Percentiles rank a stretch among this genome's conserved stretches.
These are phyloP conservation scores for Naumovozyma dairenensis DNA, from an alignment of 805 yeast species.

Conservation along the genomic window DNA sequence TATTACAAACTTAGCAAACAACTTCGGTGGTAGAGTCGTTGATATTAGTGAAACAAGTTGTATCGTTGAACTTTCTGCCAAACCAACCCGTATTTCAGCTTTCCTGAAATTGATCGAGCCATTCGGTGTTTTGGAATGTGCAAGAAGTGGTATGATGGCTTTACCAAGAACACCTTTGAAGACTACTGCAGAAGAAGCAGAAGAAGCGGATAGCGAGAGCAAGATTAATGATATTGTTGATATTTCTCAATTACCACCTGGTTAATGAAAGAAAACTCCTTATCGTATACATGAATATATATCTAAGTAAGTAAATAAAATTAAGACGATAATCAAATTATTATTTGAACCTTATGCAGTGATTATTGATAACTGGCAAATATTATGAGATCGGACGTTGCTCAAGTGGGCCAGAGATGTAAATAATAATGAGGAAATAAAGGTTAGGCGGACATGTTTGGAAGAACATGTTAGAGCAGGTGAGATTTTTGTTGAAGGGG, in stretches of 20 bases:
- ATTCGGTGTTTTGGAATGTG: slow-evolving; percentile 91
- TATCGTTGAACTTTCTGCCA: slow-evolving; percentile 87
- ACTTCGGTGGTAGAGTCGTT: slow-evolving; percentile 88
- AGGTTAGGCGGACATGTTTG: too few relatives aligned
- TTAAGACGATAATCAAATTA: background rate
- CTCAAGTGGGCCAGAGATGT: too few relatives aligned
- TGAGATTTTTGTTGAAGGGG: too few relatives aligned
- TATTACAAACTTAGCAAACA: slow-evolving; percentile 65
- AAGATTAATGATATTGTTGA: slow-evolving; percentile 59
- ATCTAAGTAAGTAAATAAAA: background rate
- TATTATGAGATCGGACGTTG: too few relatives aligned
- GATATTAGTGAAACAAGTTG: slow-evolving; percentile 91
- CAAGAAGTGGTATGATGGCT: slow-evolving; percentile 98
- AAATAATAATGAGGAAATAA: too few relatives aligned
- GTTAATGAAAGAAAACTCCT: too few relatives aligned
- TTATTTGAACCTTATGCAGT: too few relatives aligned
- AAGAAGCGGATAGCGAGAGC: slow-evolving; percentile 43
- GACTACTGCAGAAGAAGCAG: slow-evolving; percentile 39
- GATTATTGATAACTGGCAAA: too few relatives aligned
- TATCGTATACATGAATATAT: too few relatives aligned
- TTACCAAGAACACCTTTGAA: slow-evolving; percentile 90
- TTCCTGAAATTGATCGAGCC: slow-evolving; percentile 87
- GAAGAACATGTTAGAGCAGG: too few relatives aligned
- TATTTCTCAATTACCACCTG: slow-evolving; percentile 88
- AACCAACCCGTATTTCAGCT: slow-evolving; percentile 80